These are phyloP conservation scores for Aaosphaeria pasadenensis DNA, from an alignment of 2,329 filamentous ascomycete species.

Conservation along the genomic window DNA sequence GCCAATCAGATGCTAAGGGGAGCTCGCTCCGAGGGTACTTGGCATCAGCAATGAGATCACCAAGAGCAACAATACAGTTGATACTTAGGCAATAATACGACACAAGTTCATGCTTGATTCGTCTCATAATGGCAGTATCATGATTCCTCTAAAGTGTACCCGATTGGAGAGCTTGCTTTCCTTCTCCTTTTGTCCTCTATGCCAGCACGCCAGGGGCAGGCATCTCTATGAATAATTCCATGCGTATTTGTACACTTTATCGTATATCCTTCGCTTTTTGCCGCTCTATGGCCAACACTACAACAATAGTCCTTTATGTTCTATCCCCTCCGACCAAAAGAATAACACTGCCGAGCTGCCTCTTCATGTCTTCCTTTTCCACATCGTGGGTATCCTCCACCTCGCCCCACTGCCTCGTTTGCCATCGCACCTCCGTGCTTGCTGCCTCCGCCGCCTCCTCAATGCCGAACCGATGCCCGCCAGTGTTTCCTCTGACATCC, in stretches of 20 bases:
- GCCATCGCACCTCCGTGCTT: constrained; percentile 84
- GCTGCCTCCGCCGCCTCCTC: constrained; percentile 77
- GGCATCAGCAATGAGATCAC: too few relatives aligned
- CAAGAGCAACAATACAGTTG: too few relatives aligned
- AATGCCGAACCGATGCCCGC: constrained; percentile 62
- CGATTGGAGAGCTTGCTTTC: too few relatives aligned
- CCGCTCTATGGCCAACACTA: not conserved
- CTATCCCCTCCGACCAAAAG: constrained; percentile 61
- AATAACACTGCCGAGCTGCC: constrained; percentile 85
- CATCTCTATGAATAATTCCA: too few relatives aligned
- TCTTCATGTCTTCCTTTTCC: constrained; percentile 80
- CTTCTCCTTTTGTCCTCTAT: too few relatives aligned
- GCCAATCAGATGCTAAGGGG: too few relatives aligned
- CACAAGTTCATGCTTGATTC: too few relatives aligned
- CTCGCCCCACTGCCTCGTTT: constrained; percentile 89
- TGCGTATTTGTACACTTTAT: not conserved
- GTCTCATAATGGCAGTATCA: too few relatives aligned
- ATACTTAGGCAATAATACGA: too few relatives aligned
- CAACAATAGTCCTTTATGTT: constrained; percentile 1
- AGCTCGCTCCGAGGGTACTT: too few relatives aligned
- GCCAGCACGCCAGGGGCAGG: too few relatives aligned
- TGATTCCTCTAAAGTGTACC: too few relatives aligned
- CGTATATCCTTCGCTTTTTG: not conserved
- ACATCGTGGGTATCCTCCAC: constrained; percentile 99
- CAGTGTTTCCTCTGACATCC: constrained; percentile 42